Evolutionary conservation across 306 rosid species (phyloP).

Genomic region (Begonia peltatifolia): DNA sequence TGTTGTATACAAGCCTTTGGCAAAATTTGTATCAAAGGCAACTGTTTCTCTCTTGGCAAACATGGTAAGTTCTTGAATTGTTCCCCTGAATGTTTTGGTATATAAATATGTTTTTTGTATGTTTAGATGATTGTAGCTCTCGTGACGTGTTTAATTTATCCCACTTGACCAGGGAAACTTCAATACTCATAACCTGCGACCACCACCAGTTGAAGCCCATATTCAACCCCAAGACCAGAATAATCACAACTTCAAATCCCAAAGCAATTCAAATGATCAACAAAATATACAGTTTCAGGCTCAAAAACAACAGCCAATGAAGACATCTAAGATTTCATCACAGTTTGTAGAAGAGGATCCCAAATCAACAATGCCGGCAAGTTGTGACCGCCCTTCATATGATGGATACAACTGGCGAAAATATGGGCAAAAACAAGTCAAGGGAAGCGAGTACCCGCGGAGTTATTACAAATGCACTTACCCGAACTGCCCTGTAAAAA

Average conservation of each 20-base stretch:
- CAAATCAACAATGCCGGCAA: conserved; percentile 27
- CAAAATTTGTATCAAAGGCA: conserved; percentile 66
- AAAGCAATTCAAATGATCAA: conserved; percentile 20
- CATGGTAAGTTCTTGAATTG: conserved; percentile 38
- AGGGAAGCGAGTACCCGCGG: conserved; percentile 89
- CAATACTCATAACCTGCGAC: conserved; percentile 29
- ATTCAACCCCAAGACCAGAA: conserved; percentile 30
- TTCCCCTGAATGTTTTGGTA: too few species aligned
- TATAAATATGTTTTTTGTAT: too few species aligned
- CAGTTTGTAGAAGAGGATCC: conserved; percentile 42
- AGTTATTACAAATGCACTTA: conserved; percentile 92
- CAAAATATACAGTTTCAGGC: conserved; percentile 22
- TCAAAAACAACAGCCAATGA: conserved; percentile 24
- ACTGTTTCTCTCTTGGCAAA: conserved; percentile 74
- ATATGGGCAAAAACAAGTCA: conserved; percentile 96
- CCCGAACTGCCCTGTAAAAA: conserved; percentile 87
- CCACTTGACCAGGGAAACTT: conserved; percentile 43
- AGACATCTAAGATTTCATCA: conserved; percentile 23
- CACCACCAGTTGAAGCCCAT: conserved; percentile 20
- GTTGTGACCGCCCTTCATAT: conserved; percentile 58
- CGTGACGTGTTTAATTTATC: too few species aligned
- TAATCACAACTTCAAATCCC: conserved; percentile 17
- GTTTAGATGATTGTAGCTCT: too few species aligned
- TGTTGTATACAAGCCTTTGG: conserved; percentile 67
- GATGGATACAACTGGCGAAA: conserved; percentile 98